A percentile compares a stretch with the other conserved stretches of the same genome.
These are phyloP conservation scores for Neonectria neomacrospora DNA, from an alignment of 2,329 filamentous ascomycete genomes.

Conservation along the genomic window DNA sequence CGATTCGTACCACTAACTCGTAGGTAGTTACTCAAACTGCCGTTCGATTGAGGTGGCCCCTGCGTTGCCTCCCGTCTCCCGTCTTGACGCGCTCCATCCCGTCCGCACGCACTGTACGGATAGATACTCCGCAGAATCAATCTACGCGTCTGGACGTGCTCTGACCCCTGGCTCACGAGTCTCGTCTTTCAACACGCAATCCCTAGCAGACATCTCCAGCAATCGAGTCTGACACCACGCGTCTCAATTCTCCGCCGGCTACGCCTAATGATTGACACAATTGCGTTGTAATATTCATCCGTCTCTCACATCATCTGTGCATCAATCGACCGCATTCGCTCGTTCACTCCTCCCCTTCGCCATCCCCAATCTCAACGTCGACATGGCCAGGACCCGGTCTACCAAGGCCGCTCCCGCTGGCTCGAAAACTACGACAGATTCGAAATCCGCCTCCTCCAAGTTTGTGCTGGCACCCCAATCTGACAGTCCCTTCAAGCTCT, in stretches of 20 bases:
- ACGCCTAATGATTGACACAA: neutral
- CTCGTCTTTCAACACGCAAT: neutral
- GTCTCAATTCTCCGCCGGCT: conserved; percentile 17
- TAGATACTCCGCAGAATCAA: no score
- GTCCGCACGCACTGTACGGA: neutral
- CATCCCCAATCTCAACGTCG: conserved; percentile 11
- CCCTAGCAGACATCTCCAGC: neutral
- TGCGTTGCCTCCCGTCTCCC: neutral
- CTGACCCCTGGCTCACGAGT: conserved; percentile 1
- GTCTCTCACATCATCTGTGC: neutral
- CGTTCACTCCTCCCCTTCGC: neutral
- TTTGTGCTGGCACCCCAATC: conserved; percentile 55
- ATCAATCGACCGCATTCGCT: neutral
- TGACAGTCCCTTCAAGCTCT: conserved; percentile 63
- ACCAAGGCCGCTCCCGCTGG: conserved; percentile 48
- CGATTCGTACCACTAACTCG: neutral
- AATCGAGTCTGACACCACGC: neutral
- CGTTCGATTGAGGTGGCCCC: conserved; percentile 7
- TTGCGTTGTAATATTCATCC: neutral
- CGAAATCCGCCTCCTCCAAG: conserved; percentile 49
- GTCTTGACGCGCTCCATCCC: conserved; percentile 16
- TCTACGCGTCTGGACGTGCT: conserved; percentile 23
- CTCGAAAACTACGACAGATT: conserved; percentile 43
- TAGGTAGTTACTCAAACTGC: neutral
- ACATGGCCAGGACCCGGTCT: conserved; percentile 64